Evolutionary conservation across 768 basidiomycete species (phyloP).

Genomic region (Termitomyces sp.): DNA sequence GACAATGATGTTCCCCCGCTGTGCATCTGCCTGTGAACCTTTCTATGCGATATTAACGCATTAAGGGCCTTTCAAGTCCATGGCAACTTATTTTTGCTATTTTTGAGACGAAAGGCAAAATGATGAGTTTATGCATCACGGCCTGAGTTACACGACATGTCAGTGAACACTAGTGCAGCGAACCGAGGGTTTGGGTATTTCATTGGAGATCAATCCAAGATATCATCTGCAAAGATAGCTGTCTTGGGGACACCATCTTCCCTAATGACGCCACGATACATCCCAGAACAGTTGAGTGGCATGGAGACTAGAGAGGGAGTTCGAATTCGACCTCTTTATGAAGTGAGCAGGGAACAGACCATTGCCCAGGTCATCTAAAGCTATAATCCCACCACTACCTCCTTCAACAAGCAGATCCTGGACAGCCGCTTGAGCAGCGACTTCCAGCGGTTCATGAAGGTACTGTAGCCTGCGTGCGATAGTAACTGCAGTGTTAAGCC

Average conservation of each 20-base stretch:
- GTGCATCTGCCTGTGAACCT: too few species aligned
- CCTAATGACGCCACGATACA: constrained; percentile 76
- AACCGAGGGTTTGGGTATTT: too few species aligned
- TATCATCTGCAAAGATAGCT: constrained; percentile 75
- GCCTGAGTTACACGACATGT: not conserved
- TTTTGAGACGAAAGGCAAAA: not conserved
- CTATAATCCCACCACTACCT: constrained; percentile 73
- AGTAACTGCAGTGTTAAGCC: constrained; percentile 59
- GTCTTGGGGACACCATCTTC: constrained; percentile 67
- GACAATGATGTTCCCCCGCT: too few species aligned
- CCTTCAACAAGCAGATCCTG: constrained; percentile 53
- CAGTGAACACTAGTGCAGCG: too few species aligned
- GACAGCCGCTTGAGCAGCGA: constrained; percentile 52
- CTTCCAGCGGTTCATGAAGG: constrained; percentile 46
- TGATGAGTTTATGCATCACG: not conserved
- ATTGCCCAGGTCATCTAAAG: constrained; percentile 63
- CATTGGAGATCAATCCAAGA: constrained; percentile 19
- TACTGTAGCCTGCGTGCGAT: constrained; percentile 65
- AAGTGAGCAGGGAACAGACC: constrained; percentile 32
- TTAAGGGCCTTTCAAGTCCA: too few species aligned
- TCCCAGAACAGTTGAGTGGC: constrained; percentile 72
- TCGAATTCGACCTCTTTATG: not conserved
- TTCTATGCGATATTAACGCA: too few species aligned
- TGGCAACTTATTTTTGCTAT: not conserved
- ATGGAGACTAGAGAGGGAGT: constrained; percentile 48